These are phyloP conservation scores for Citrus trifoliata DNA, from an alignment of 345 rosid species.

Conservation along the genomic window DNA sequence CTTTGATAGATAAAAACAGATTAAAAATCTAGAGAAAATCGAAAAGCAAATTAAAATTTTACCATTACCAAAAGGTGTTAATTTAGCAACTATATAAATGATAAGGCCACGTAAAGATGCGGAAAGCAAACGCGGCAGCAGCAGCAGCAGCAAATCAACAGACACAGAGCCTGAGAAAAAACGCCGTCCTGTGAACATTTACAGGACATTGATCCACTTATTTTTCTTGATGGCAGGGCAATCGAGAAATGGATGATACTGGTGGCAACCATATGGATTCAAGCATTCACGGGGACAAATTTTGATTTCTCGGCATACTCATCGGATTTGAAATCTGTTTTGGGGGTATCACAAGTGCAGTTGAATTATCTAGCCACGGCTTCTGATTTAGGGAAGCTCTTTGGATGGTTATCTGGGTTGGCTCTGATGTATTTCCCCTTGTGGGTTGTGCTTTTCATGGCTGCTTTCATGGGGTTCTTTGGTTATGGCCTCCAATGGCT, in stretches of 20 bases:
- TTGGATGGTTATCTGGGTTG: conserved; percentile 95
- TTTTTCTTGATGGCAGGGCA: conserved; percentile 59
- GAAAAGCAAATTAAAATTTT: too few species aligned
- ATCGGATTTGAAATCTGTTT: conserved; percentile 61
- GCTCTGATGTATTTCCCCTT: conserved; percentile 76
- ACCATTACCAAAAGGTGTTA: neutral
- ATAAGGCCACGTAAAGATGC: conserved; percentile 18
- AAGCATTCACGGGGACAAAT: conserved; percentile 93
- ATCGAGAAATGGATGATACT: conserved; percentile 90
- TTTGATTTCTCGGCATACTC: conserved; percentile 96
- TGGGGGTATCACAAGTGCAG: conserved; percentile 88
- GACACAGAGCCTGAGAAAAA: neutral
- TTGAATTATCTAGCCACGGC: conserved; percentile 89
- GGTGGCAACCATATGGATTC: conserved; percentile 95
- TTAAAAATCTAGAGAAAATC: too few species aligned
- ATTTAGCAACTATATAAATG: conserved; percentile 15
- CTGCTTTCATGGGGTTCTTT: conserved; percentile 80
- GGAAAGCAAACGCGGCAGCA: neutral
- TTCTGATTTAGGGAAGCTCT: conserved; percentile 87
- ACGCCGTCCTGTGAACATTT: neutral
- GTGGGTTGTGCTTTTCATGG: conserved; percentile 69
- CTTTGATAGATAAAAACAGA: too few species aligned
- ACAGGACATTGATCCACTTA: neutral
- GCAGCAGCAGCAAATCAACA: too few species aligned
- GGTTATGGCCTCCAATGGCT: conserved; percentile 93